A percentile compares a stretch with the other conserved stretches of the same genome.
phyloP scores from a whole-genome alignment of 2,329 filamentous ascomycete species.

The Sordariomycetes sp. region DNA sequence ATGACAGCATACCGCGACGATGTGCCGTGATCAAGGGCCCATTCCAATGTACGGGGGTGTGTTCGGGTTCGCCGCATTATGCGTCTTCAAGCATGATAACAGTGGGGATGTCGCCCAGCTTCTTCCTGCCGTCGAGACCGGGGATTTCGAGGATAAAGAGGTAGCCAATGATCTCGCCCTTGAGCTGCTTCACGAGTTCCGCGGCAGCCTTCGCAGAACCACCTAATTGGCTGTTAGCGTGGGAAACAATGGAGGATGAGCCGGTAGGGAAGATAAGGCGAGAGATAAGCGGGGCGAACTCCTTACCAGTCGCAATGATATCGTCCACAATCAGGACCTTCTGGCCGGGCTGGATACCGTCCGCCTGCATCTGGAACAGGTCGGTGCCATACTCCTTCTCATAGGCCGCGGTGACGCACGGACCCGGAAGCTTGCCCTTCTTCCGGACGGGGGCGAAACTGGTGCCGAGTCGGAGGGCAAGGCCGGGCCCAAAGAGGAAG shows the following conservation, averaged over 20 bases:
- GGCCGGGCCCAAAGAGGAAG: constrained; percentile 84
- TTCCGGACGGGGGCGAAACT: constrained; percentile 91
- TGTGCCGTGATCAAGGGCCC: background rate
- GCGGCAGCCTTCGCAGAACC: constrained; percentile 84
- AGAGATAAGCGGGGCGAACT: background rate
- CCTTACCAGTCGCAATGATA: constrained; percentile 91
- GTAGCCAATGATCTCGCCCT: constrained; percentile 76
- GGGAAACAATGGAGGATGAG: constrained; percentile 4
- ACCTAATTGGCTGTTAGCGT: constrained; percentile 36
- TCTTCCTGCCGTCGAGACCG: constrained; percentile 81
- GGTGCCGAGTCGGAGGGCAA: constrained; percentile 72
- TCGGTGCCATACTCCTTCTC: constrained; percentile 95
- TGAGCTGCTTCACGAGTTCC: constrained; percentile 72
- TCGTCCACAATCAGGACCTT: constrained; percentile 92
- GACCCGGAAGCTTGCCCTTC: constrained; percentile 87
- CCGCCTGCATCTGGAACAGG: constrained; percentile 89
- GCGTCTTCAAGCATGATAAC: constrained; percentile 62
- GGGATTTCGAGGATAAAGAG: constrained; percentile 93
- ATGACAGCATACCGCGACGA: background rate
- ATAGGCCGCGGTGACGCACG: constrained; percentile 72
- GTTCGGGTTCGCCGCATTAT: constrained; percentile 11
- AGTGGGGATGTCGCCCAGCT: constrained; percentile 67
- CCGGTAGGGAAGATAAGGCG: constrained; percentile 5
- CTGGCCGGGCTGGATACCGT: constrained; percentile 72
- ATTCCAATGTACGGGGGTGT: background rate